phyloP scores from a whole-genome alignment of 805 yeast species.

The Candida anglica region DNA sequence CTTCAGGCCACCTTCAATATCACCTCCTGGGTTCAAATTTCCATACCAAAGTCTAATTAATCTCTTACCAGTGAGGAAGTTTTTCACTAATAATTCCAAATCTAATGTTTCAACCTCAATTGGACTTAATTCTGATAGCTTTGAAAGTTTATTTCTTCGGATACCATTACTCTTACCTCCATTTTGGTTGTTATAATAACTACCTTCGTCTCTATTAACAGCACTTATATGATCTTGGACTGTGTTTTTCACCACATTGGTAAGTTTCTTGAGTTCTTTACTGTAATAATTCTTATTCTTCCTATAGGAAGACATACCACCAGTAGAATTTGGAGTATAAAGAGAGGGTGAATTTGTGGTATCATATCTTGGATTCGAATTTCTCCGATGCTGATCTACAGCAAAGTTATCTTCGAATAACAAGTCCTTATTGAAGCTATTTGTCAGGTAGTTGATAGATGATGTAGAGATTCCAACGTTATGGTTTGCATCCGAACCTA shows the following conservation, averaged over 20 bases:
- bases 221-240: conserved; percentile 55
- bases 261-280: conserved; percentile 46
- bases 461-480: not conserved
- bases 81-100: conserved; percentile 28
- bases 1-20: not conserved
- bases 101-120: conserved; percentile 39
- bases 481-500: conserved; percentile 7
- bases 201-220: conserved; percentile 8
- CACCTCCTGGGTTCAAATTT: not conserved
- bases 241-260: conserved; percentile 66
- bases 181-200: not conserved
- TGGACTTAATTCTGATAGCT: conserved; percentile 33
- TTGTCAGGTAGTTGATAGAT: not conserved
- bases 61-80: conserved; percentile 29
- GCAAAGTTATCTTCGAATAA: no score
- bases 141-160: conserved; percentile 28
- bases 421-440: not conserved
- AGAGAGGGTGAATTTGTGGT: conserved; percentile 1
- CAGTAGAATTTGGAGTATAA: not conserved
- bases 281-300: conserved; percentile 31
- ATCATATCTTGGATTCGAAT: conserved; percentile 3
- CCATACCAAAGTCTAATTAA: conserved; percentile 31
- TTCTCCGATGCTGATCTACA: not conserved
- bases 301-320: conserved; percentile 9
- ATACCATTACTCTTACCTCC: conserved; percentile 15